A percentile compares a stretch with the other conserved stretches of the same genome.
phyloP scores from a whole-genome alignment of 1,139 yeast genomes.

The Saccharomyces uvarum region DNA sequence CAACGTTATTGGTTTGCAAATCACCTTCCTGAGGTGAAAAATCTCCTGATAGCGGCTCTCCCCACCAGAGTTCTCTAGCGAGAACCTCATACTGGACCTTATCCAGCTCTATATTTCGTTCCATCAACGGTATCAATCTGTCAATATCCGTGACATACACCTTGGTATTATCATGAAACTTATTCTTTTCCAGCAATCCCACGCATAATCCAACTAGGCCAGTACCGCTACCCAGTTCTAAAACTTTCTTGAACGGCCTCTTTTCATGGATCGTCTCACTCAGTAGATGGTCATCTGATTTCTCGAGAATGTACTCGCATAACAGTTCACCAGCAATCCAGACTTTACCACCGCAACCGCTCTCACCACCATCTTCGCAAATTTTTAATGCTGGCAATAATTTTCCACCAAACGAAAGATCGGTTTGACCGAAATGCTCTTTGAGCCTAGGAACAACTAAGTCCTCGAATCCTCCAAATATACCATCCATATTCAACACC shows the following conservation, averaged over 20 bases:
- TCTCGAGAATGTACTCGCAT: constrained; percentile 37
- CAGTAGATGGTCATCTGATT: constrained; percentile 8
- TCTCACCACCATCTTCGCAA: constrained; percentile 48
- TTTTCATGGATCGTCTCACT: constrained; percentile 7
- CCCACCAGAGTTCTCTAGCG: constrained; percentile 44
- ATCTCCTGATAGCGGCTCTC: constrained; percentile 35
- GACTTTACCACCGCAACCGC: constrained; percentile 54
- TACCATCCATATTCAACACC: constrained; percentile 10
- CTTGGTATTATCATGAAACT: constrained; percentile 26
- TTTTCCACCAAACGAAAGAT: constrained; percentile 38
- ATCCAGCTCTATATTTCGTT: constrained; percentile 38
- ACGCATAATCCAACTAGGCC: constrained; percentile 43
- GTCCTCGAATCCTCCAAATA: constrained; percentile 15
- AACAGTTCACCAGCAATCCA: constrained; percentile 54
- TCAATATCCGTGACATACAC: constrained; percentile 40
- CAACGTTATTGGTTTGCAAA: constrained; percentile 26
- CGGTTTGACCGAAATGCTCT: constrained; percentile 37
- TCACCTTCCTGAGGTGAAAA: constrained; percentile 21
- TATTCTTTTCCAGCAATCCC: constrained; percentile 17
- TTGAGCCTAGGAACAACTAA: constrained; percentile 17
- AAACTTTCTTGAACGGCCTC: constrained; percentile 28
- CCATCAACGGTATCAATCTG: constrained; percentile 41
- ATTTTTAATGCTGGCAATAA: constrained; percentile 36
- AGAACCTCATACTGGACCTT: constrained; percentile 32
- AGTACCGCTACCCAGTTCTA: constrained; percentile 52